phyloP scores from a whole-genome alignment of 176 grass and related monocot genomes.

The Avena atlantica region DNA sequence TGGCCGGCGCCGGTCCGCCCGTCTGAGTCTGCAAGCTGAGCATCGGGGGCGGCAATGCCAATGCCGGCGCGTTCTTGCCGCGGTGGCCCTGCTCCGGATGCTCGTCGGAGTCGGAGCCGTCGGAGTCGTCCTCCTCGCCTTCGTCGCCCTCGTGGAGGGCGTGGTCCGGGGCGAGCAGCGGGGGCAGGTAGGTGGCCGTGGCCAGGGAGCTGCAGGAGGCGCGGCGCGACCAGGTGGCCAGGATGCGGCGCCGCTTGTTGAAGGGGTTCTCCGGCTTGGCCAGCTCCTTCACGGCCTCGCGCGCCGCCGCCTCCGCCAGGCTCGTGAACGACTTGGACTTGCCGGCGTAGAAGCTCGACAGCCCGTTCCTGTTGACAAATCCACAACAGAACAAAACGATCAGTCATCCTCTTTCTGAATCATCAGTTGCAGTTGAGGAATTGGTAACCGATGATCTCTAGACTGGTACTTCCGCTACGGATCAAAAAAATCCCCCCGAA shows the following conservation, averaged over 20 bases:
- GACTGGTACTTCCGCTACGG: background rate
- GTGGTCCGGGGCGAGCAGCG: constrained; percentile 51
- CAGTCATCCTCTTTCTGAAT: background rate
- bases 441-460: background rate
- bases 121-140: constrained; percentile 51
- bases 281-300: constrained; percentile 54
- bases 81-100: background rate
- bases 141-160: constrained; percentile 63
- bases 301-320: constrained; percentile 62
- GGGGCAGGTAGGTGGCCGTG: constrained; percentile 55
- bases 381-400: background rate
- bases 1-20: constrained; percentile 32
- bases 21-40: constrained; percentile 20
- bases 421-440: background rate
- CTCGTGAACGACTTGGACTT: constrained; percentile 85
- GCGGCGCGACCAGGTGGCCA: constrained; percentile 60
- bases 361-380: constrained; percentile 51
- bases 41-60: constrained; percentile 52
- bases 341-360: constrained; percentile 87
- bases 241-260: constrained; percentile 85
- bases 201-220: constrained; percentile 73
- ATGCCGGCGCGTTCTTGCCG: constrained; percentile 58
- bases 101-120: constrained; percentile 29
- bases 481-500: background rate
- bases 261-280: constrained; percentile 85